These are phyloP conservation scores for Suillus americanus DNA, from an alignment of 768 basidiomycete species.

Conservation along the genomic window DNA sequence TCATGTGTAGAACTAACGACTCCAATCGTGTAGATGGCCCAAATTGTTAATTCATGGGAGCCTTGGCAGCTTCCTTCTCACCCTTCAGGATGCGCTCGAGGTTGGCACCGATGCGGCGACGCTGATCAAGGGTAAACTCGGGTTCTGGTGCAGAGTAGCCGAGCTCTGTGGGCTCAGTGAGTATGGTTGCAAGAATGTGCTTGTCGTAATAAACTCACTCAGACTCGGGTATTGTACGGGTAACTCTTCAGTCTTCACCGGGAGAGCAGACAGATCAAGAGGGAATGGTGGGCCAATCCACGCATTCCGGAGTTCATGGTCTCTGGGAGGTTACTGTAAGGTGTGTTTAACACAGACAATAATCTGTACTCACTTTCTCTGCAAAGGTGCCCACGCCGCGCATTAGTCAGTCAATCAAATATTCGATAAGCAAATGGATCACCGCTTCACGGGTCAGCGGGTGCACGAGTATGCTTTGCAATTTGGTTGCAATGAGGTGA, in stretches of 20 bases:
- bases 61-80: constrained; percentile 70
- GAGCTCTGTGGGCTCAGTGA: constrained; percentile 43
- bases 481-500: background rate
- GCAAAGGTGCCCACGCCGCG: constrained; percentile 1
- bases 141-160: constrained; percentile 63
- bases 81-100: constrained; percentile 56
- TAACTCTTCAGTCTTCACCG: constrained; percentile 49
- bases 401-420: constrained; percentile 3
- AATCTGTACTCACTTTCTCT: constrained; percentile 48
- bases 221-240: constrained; percentile 69
- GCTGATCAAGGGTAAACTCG: constrained; percentile 56
- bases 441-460: constrained; percentile 74
- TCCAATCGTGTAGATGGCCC: background rate
- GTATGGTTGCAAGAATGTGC: constrained; percentile 10
- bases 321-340: constrained; percentile 37
- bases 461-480: constrained; percentile 64
- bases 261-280: constrained; percentile 59
- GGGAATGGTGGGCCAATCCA: constrained; percentile 77
- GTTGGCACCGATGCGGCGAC: constrained; percentile 57
- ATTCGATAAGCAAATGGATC: background rate
- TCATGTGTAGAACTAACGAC: background rate
- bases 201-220: constrained; percentile 40
- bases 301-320: constrained; percentile 67
- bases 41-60: constrained; percentile 39
- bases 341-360: background rate